A percentile compares a stretch with the other conserved stretches of the same genome.
These are phyloP conservation scores for Ogataea methylovora DNA, from an alignment of 805 yeast genomes.

Conservation along the genomic window DNA sequence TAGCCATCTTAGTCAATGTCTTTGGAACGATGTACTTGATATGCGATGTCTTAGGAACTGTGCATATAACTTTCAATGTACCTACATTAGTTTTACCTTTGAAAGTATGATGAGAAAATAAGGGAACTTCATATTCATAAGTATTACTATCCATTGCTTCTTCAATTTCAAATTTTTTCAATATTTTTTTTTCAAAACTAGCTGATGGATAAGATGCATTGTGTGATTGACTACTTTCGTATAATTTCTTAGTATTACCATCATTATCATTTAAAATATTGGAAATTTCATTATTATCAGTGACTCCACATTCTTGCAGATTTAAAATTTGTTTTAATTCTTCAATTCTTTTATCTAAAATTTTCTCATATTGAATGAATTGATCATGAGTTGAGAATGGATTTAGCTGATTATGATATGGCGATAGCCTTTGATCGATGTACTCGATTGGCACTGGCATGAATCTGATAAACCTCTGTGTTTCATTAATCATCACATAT, in stretches of 20 bases:
- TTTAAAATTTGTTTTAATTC: constrained; percentile 5
- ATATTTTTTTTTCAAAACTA: not conserved
- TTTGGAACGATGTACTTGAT: not conserved
- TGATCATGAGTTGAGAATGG: constrained; percentile 6
- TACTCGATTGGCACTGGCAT: constrained; percentile 2
- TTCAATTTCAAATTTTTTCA: not conserved
- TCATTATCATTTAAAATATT: not conserved
- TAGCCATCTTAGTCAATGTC: not conserved
- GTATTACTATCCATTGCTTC: not conserved
- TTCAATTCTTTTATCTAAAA: constrained; percentile 1
- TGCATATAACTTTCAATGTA: not conserved
- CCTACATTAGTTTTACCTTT: not conserved
- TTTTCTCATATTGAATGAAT: constrained; percentile 5
- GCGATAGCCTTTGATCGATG: too few species aligned
- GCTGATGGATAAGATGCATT: not conserved
- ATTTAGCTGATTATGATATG: not conserved
- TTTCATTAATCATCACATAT: constrained; percentile 9
- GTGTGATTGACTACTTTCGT: not conserved
- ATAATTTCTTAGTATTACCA: not conserved
- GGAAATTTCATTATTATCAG: not conserved
- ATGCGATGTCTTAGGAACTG: not conserved
- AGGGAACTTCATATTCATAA: not conserved
- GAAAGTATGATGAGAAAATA: not conserved
- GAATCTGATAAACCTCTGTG: constrained; percentile 15
- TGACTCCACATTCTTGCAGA: constrained; percentile 7